phyloP scores from a whole-genome alignment of 2,329 filamentous ascomycete species.

The Penicillium aurantiogriseum region DNA sequence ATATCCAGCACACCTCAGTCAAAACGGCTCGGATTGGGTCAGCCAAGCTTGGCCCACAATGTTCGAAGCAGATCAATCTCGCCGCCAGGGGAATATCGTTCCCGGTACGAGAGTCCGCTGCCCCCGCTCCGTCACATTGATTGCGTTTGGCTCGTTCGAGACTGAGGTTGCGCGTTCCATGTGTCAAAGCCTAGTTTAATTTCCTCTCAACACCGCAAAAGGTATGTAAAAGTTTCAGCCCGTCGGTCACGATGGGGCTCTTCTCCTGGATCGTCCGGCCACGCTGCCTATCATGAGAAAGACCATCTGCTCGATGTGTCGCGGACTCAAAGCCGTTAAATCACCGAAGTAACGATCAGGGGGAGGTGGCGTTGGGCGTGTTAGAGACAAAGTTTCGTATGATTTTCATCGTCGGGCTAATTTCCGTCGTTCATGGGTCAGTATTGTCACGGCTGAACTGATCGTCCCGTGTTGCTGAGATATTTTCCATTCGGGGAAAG shows the following conservation, averaged over 20 bases:
- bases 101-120: not conserved
- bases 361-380: not conserved
- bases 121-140: conserved; percentile 14
- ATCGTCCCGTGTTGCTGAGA: conserved; percentile 9
- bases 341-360: not conserved
- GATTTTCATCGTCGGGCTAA: not conserved
- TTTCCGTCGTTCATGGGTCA: not conserved
- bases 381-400: not conserved
- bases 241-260: not conserved
- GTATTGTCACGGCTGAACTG: not conserved
- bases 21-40: not conserved
- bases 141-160: conserved; percentile 18
- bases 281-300: not conserved
- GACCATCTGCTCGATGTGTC: not conserved
- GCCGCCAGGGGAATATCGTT: not conserved
- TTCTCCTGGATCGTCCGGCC: not conserved
- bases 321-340: not conserved
- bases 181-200: conserved; percentile 17
- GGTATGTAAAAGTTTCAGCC: not conserved
- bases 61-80: not conserved
- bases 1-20: not conserved
- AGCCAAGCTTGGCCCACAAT: not conserved
- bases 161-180: conserved; percentile 9
- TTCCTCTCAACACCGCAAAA: conserved; percentile 4
- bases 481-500: not conserved